Evolutionary conservation across 495 filamentous ascomycete genomes (phyloP), one percentile per base, ranked within the genome.

Genomic region (Clohesyomyces aquaticus): DNA sequence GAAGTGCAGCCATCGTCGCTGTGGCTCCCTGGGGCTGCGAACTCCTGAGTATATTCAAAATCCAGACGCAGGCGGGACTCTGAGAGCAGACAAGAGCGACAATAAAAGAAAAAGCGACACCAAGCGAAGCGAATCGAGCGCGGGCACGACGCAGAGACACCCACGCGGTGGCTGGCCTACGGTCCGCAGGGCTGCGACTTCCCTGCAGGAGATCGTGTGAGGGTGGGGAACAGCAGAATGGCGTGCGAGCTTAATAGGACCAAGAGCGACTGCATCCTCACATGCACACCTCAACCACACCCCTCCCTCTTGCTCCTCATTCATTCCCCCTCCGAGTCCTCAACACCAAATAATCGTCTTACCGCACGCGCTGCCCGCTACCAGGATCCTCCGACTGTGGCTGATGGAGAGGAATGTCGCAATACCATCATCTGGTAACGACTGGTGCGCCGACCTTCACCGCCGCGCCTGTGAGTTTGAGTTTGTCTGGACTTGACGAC

Each of bases 401-500:
- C 63, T 66, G 41, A 66, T 66, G 63, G 63, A 66, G 63, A 66
- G 63, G 21, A 61, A 66, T 66, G 63, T 57, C 50, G 32, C 32
- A 35, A 19, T 66, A 55, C 28, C 28, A 55, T 42, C 18, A 14
- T 22, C 63, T 22, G 49, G 21, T 42, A 48, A 65, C 26, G 42
- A 52, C 56, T 66, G 57, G 56, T 38, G 48, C 49, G 38, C 63
- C 56, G 63, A 66, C 63, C 50, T 66, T 61, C 63, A 61, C 57
- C 56, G 56, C 63, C 42, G 51, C 26, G 12, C 53, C 49, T 66
- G 63, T 57, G 29, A 61, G 56, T 50, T 49, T 51, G 63, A 66
- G 52, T 66, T 66, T 66, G 63, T 66, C 55, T 66, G 63, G 63
- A 66, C 63, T 61, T 66, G 63, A 66, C 27, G 28, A 59, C 27